Base-by-base conservation (phyloP, 2,329 filamentous ascomycete genomes). In the Dactylellina sp. region DNA sequence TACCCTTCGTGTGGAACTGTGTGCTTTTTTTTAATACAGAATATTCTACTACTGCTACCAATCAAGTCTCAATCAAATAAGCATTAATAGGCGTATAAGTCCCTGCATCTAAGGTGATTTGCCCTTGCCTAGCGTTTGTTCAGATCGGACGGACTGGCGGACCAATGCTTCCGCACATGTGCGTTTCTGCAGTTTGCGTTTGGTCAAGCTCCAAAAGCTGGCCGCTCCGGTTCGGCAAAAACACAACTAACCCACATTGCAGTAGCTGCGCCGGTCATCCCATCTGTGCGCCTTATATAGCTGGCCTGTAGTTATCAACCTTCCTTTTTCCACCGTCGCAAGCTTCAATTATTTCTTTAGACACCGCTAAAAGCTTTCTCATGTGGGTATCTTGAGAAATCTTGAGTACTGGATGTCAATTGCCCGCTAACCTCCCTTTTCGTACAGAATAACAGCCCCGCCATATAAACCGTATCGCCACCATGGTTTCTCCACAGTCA, bases 401-500 rank as follows among this genome's bases (percentile, higher is more conserved):
- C 4, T 9, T 32, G 28, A 32, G 28, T 9, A 32, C 9, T 32
- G 28, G 44, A 47, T 5, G 44, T 22, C 6, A 25, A 4, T 12
- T 16, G 44, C 59, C 60, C 47, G 47, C 61, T 57, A 42, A 56
- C 50, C 37, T 39, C 44, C 49, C 22, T 25, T 22, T 7, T 18
- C 6, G n/a, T 16, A 32, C 37, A 40, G 37, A 7, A 40, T 5
- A 40, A 40, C 37, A 9, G 18, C 46, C 20, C 24, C 49, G 14
- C 49, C 7, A 52, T 20, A 6, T 39, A 6, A 32, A 35, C 18
- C 25, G 39, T 2, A 61, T 40, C 56, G 42, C 28, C 46, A 47
- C 32, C 25, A 74, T 74, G 70, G 60, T 42, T 5, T 74, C 70
- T 22, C 42, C 70, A 2, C 87, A 89, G 78, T 83, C 84, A 77